Conservation (phyloP, 805 yeast species). For the Torulaspora indica region DNA sequence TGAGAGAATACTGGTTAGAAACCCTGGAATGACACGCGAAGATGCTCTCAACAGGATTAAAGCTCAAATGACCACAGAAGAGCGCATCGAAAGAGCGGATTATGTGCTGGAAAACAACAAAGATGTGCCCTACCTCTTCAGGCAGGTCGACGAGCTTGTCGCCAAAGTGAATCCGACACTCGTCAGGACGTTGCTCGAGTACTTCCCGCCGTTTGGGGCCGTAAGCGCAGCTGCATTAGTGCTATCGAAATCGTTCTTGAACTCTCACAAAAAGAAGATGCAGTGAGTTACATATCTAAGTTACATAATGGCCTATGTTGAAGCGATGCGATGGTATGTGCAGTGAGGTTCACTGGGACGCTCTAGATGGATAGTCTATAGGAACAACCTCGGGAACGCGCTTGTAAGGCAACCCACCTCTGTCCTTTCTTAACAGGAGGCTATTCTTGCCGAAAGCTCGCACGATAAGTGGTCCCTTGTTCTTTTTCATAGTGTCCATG, state of each 20-base stretch:
- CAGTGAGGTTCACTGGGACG: slow-evolving; percentile 7
- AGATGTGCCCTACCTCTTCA: slow-evolving; percentile 41
- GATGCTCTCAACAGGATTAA: slow-evolving; percentile 71
- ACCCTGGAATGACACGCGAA: slow-evolving; percentile 55
- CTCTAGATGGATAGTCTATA: slow-evolving; percentile 30
- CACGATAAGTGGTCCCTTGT: slow-evolving; percentile 27
- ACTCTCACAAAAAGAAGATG: slow-evolving; percentile 12
- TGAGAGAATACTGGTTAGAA: slow-evolving; percentile 58
- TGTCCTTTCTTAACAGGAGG: slow-evolving; percentile 30
- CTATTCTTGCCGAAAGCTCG: slow-evolving; percentile 36
- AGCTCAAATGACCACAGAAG: slow-evolving; percentile 67
- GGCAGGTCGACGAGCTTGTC: slow-evolving; percentile 41
- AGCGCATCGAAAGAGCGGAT: slow-evolving; percentile 58
- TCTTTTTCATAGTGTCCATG: slow-evolving; percentile 9
- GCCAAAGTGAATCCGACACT: slow-evolving; percentile 38
- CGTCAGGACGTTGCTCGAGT: slow-evolving; percentile 32
- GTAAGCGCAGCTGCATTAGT: slow-evolving; percentile 32
- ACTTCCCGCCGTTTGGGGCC: slow-evolving; percentile 42
- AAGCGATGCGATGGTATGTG: slow-evolving; percentile 2
- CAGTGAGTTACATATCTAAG: slow-evolving; percentile 10
- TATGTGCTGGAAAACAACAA: slow-evolving; percentile 60
- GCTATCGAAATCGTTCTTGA: slow-evolving; percentile 20
- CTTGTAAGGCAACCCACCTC: slow-evolving; percentile 37
- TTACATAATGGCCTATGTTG: slow-evolving; percentile 5
- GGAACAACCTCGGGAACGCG: slow-evolving; percentile 32